phyloP scores from a whole-genome alignment of 73 alveolate species.

The Blepharisma japonicum region DNA sequence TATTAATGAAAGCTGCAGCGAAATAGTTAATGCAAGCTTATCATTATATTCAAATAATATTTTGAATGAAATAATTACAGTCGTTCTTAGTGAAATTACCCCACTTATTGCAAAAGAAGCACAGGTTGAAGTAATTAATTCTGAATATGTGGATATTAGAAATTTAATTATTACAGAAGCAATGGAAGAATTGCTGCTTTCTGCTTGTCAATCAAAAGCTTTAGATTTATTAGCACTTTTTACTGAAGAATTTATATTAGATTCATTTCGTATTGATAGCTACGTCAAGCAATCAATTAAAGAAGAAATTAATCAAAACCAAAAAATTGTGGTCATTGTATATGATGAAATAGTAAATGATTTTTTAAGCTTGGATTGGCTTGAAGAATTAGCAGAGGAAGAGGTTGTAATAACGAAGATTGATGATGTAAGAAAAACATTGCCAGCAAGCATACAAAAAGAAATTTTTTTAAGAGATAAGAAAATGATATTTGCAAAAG shows the following conservation, averaged over 20 bases:
- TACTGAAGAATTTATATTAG: not conserved
- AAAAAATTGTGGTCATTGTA: slow-evolving; percentile 2
- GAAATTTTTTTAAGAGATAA: not conserved
- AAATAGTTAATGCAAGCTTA: slow-evolving; percentile 7
- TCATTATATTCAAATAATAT: not conserved
- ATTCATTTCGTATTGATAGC: not conserved
- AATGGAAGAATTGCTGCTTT: not conserved
- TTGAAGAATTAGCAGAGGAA: not conserved
- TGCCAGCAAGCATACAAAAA: slow-evolving; percentile 3
- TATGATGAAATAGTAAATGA: not conserved
- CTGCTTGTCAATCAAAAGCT: not conserved
- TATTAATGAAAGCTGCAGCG: not conserved
- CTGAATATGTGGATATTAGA: slow-evolving; percentile 22
- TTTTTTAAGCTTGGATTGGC: not conserved
- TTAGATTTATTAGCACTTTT: not conserved
- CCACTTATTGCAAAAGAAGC: not conserved
- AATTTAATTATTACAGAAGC: not conserved
- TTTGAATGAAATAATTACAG: slow-evolving; percentile 3
- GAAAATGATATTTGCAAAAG: not conserved
- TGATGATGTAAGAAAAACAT: not conserved
- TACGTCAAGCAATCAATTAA: not conserved
- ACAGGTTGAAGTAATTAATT: slow-evolving; percentile 4
- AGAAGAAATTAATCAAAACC: slow-evolving; percentile 17
- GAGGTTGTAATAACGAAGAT: not conserved
- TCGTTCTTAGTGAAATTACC: not conserved